Base-by-base conservation (phyloP, 306 rosid genomes). In the Purshia tridentata region DNA sequence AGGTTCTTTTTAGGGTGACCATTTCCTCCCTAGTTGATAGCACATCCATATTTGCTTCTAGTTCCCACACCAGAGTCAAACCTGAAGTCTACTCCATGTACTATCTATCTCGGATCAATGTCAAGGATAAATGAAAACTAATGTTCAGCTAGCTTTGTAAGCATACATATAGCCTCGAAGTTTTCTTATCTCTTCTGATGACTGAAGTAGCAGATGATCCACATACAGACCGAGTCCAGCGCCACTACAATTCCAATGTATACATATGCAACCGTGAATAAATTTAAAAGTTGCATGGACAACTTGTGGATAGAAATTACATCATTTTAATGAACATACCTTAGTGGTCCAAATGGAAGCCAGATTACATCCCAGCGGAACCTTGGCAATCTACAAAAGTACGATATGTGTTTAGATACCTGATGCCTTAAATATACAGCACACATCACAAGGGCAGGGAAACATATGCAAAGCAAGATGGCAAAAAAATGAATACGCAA, bases 291-390 rank as follows among this genome's bases (percentile, higher is more conserved):
- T 44, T 52, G 46, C 53, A 67, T 18, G 58, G 69, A 46, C 71
- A 69, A 42, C 13, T 13, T 16, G 7, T 11, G 75, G 76, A 74
- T 65, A 73, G 45, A 45, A 69, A 72, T 13, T 11, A 29, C 37
- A 46, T 56, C 35, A 29, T 22, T 55, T 73, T 49, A 59, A n/a
- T n/a, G n/a, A n/a, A 46, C 77, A 44, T 86, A 91, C 96, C 92
- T 20, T 71, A 91, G 78, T n/a, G 98, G 92, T 41, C 97, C 98
- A 65, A 88, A 69, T 60, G 98, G 98, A 57, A 88, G 89, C 97
- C 97, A 94, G 73, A 91, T 80, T 65, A 85, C 85, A 78, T 91
- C 96, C 98, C 98, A 94, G 53, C 79, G 92, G 76, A 94, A 88
- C 81, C 68, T 91, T 57, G 91, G 88, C 87, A 94, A 59, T 79